Base-by-base conservation (phyloP, 257 asterid genomes). In the Thymus quinquecostatus region DNA sequence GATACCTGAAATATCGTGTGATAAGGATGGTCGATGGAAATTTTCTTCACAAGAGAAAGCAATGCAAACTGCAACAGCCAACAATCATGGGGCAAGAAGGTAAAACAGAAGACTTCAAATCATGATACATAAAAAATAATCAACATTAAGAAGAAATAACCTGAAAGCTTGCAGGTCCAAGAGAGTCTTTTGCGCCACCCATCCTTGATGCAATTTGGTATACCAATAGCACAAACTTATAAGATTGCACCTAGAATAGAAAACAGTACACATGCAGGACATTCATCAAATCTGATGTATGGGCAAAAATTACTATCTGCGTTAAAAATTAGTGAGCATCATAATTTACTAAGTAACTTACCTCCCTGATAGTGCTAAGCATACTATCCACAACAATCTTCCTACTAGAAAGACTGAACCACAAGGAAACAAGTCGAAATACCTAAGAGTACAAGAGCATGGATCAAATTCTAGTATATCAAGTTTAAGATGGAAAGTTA, bases 121-220 rank as follows among this genome's bases (percentile, higher is more conserved):
- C 47, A 74, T 12, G 28, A 47, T 32, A 49, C 43, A 50, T 73
- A 27, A 49, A 29, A 64, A 62, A 60, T 48, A 40, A 68, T 60
- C 59, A 12, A 58, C 10, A 80, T 53, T 41, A 71, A 59, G 50
- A 64, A 74, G 71, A 47, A 64, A 5, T 32, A 75, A 94, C 98
- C 97, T 94, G 97, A 83, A 94, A 91, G 66, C 82, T 91, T 64
- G 83, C 83, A 78, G 91, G 89, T 40, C 91, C 40, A 0, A 36
- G 40, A 56, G 87, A 74, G 65, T 87, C 96, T 81, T 84, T 91
- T 66, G 89, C 55, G 78, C 96, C 85, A 66, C 99, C 96, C 88
- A 94, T 81, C 69, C 99, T 84, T 69, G 99, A 94, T 34, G 99
- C 99, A 79, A 94, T 94, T 89, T 94, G 99, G 82, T 94, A 94